A percentile compares a stretch with the other conserved stretches of the same genome.
phyloP scores from a whole-genome alignment of 768 basidiomycete species.

The Pilatotrama ljubarskyi region DNA sequence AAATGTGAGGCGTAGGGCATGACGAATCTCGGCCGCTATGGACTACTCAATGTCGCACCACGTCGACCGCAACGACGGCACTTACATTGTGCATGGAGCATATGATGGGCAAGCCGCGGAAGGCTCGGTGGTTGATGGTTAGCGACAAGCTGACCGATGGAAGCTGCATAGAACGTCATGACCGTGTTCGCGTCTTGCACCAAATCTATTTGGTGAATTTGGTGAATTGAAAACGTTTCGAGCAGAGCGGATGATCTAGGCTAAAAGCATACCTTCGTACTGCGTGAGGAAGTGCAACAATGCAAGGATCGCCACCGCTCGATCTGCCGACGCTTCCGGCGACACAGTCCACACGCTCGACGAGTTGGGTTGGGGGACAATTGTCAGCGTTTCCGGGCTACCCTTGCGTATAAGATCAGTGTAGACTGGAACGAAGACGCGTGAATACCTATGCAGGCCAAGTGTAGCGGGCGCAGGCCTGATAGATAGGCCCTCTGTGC shows the following conservation, averaged over 20 bases:
- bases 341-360: constrained; percentile 74
- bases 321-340: constrained; percentile 62
- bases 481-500: constrained; percentile 53
- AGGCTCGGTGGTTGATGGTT: constrained; percentile 69
- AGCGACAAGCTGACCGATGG: constrained; percentile 56
- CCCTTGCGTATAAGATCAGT: too few species aligned
- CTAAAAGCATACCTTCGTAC: constrained; percentile 56
- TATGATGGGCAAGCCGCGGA: constrained; percentile 67
- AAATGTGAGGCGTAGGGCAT: constrained; percentile 75
- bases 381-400: constrained; percentile 42
- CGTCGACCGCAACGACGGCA: neutral
- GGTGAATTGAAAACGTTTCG: too few species aligned
- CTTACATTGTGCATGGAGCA: constrained; percentile 77
- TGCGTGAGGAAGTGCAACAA: constrained; percentile 72
- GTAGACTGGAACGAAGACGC: neutral
- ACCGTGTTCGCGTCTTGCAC: constrained; percentile 70
- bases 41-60: neutral
- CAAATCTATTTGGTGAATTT: too few species aligned
- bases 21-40: constrained; percentile 66
- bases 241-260: too few species aligned
- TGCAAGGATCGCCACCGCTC: constrained; percentile 65
- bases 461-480: constrained; percentile 5
- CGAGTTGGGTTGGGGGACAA: constrained; percentile 41
- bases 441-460: neutral
- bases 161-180: constrained; percentile 78